These are phyloP conservation scores for Botrytis fragariae DNA, from an alignment of 2,329 filamentous ascomycete genomes.

Conservation along the genomic window DNA sequence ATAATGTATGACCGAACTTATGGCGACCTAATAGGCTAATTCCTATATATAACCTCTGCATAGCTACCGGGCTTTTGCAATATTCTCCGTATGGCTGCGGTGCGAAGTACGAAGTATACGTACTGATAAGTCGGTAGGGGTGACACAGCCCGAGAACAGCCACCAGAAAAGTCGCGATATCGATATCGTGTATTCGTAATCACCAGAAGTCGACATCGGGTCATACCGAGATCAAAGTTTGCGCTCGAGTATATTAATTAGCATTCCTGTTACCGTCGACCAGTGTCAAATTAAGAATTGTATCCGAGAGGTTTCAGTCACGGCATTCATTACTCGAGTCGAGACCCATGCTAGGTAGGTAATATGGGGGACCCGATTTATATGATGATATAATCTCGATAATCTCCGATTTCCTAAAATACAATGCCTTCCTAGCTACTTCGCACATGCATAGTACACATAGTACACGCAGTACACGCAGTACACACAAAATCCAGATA, in stretches of 20 bases:
- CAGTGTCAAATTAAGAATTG: background rate
- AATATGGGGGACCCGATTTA: conserved; percentile 2
- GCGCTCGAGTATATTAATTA: background rate
- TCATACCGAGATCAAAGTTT: background rate
- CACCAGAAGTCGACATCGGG: too few relatives aligned
- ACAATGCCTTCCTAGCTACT: background rate
- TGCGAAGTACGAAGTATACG: background rate
- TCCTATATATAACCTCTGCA: background rate
- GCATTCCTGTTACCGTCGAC: background rate
- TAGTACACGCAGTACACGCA: too few relatives aligned
- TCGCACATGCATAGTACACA: too few relatives aligned
- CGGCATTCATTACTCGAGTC: background rate
- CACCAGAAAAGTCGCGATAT: background rate
- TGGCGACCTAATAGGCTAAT: background rate
- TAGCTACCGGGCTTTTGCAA: background rate
- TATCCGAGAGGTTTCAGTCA: background rate
- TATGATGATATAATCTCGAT: background rate
- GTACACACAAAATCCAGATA: too few relatives aligned
- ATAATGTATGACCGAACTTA: background rate
- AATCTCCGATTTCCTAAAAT: conserved; percentile 4
- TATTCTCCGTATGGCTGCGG: background rate
- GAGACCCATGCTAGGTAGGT: background rate
- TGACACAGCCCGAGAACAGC: background rate
- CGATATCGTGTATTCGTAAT: background rate
- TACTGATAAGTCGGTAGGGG: background rate